Base-by-base conservation (phyloP, 2,329 filamentous ascomycete species). In the Cladosporium phlei region DNA sequence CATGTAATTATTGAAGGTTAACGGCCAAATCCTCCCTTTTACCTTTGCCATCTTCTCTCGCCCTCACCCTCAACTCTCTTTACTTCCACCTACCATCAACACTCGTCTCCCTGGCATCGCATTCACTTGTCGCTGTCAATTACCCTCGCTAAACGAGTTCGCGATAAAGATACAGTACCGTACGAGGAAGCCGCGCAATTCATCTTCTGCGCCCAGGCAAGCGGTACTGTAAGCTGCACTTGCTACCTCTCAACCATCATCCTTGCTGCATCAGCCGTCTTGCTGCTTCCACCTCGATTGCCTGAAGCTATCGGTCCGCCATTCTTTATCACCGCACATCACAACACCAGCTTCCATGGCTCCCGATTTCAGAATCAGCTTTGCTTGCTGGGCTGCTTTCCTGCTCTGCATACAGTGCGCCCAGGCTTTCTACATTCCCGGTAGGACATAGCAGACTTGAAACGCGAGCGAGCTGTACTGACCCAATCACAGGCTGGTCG, bases 361-460 rank as follows among this genome's bases (percentile, higher is more conserved):
- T 53, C 56, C 59, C 56, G 62, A 70, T 53, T 63, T 60, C 55
- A 53, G 66, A 63, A 59, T 67, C 33, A 28, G 63, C 61, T 65
- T 55, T 60, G 67, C 56, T 64, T 67, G 57, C 48, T 75, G 70
- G 61, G 46, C 46, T 14, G 62, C 82, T 27, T 53, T 78, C 45
- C 66, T 78, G 17, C 59, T 72, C 35, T 59, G 68, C 43, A 54
- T 77, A 47, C 74, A 75, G 24, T 70, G 73, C 48, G 69, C 72
- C 14, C 72, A 82, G 44, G 86, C 84, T 28, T 94, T 94, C 66
- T 95, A 94, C 66, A 85, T 95, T 57, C 88, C 88, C 59, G 88
- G 88, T 91, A 76, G 20, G 10, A n/a, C 47, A 57, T 52, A 35
- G 39, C 40, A 20, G 49, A 12, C 14, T 34, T n/a, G n/a, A 9